Evolutionary conservation across 2,329 filamentous ascomycete species (phyloP), one percentile per base, ranked within the genome.

Genomic region (Fusarium graminum): DNA sequence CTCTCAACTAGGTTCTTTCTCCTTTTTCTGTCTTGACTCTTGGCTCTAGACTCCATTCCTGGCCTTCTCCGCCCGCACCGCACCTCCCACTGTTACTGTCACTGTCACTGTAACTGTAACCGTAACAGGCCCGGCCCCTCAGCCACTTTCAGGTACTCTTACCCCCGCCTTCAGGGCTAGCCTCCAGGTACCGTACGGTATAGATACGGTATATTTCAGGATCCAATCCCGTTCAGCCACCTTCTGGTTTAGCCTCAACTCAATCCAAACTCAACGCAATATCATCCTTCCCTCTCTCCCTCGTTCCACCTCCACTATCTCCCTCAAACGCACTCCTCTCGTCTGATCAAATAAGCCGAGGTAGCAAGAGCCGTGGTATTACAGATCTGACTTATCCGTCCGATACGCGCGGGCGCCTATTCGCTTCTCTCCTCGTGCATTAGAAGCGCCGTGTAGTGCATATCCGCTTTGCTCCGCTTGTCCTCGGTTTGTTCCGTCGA

Each of bases 131-230:
- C 7, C 34, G 22, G 4, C 53, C 59, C 44, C 47, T 67, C 46
- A 67, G 64, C 63, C 53, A 67, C 43, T 38, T 32, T 67, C 46
- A 67, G 64, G 59, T 50, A 67, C 43, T 38, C 29, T 34, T 42
- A 34, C 32, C 59, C 51, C 64, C 64, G 59, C 64, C 54, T 43
- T 17, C 32, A 49, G 51, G 44, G 29, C 40, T 45, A 39, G 19
- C 22, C 36, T 28, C 38, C 29, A 22, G 19, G 26, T 40, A 50
- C 46, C 59, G 25, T 59, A 51, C 53, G 60, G 63, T 66, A 47
- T 52, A 58, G 52, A 59, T 63, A 63, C 58, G 34, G 59, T 67
- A 46, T 68, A 68, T 67, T 67, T 68, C 57, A 22, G 22, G 22
- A 67, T 50, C 32, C 14, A 16, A n/a, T 36, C 59, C 47, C 54